Evolutionary conservation across 495 filamentous ascomycete genomes (phyloP).

Genomic region (Hapsidospora chrysogenum): DNA sequence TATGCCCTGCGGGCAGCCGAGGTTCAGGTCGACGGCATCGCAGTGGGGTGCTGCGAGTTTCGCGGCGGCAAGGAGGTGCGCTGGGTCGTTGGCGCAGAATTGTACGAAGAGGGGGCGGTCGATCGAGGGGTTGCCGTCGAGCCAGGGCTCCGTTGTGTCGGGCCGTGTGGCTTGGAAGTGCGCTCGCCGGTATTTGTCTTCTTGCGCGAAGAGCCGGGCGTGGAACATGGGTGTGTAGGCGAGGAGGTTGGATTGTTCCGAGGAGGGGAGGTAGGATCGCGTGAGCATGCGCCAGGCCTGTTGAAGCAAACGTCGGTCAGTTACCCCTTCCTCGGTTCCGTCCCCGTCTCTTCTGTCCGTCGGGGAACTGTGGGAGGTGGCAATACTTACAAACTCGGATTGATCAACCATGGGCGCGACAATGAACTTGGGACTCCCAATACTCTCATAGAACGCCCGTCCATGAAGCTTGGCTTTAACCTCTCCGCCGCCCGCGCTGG

Average conservation of each 20-base stretch:
- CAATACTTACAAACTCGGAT: constrained; percentile 71
- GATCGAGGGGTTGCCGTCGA: constrained; percentile 70
- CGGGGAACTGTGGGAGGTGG: background rate
- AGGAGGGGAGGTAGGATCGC: constrained; percentile 65
- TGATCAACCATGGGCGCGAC: constrained; percentile 97
- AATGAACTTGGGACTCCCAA: constrained; percentile 78
- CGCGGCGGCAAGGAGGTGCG: constrained; percentile 61
- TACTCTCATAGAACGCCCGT: constrained; percentile 78
- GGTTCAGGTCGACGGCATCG: constrained; percentile 90
- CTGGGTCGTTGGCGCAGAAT: constrained; percentile 85
- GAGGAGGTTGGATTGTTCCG: constrained; percentile 41
- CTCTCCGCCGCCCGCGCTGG: too few relatives aligned
- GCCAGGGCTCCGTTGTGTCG: constrained; percentile 23
- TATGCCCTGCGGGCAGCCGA: constrained; percentile 97
- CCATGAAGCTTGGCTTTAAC: constrained; percentile 58
- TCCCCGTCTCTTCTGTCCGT: background rate
- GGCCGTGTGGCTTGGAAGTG: constrained; percentile 41
- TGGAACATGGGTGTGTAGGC: constrained; percentile 95
- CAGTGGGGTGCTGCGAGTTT: constrained; percentile 63
- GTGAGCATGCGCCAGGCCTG: constrained; percentile 93
- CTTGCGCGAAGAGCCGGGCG: constrained; percentile 63
- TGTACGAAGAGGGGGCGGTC: constrained; percentile 91
- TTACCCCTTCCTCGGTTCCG: too few relatives aligned
- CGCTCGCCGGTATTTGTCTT: constrained; percentile 52
- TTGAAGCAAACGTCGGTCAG: background rate